These are phyloP conservation scores for Colletotrichum cereale DNA, from an alignment of 2,329 filamentous ascomycete species.

Conservation along the genomic window DNA sequence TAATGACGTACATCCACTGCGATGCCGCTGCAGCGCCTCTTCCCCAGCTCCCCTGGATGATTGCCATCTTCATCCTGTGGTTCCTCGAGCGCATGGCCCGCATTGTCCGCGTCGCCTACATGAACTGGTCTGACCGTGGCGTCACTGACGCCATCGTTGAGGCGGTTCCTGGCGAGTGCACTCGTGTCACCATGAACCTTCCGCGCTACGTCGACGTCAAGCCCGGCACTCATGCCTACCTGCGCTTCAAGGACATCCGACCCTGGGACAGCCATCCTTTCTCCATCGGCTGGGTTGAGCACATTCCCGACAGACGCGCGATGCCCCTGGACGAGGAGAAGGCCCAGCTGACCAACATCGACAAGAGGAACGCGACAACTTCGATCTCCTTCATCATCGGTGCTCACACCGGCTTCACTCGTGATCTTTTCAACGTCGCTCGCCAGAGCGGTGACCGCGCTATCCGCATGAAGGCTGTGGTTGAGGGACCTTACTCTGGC, in stretches of 20 bases:
- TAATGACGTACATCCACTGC: constrained; percentile 84
- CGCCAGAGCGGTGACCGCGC: constrained; percentile 62
- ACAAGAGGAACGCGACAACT: constrained; percentile 60
- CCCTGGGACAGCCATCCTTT: constrained; percentile 84
- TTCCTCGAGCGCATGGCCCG: constrained; percentile 75
- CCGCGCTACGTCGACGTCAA: constrained; percentile 75
- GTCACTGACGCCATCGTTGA: constrained; percentile 76
- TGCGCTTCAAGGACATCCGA: constrained; percentile 76
- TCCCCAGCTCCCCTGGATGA: constrained; percentile 80
- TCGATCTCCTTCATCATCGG: constrained; percentile 86
- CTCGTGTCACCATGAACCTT: constrained; percentile 77
- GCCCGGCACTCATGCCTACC: constrained; percentile 80
- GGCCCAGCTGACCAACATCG: constrained; percentile 51
- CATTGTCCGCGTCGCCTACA: constrained; percentile 72
- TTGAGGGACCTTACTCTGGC: constrained; percentile 91
- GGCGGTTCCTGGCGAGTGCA: constrained; percentile 76
- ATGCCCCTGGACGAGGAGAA: constrained; percentile 52
- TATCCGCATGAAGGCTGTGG: constrained; percentile 76
- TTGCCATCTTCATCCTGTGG: constrained; percentile 84
- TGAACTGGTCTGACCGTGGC: constrained; percentile 71
- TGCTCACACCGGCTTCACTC: constrained; percentile 89
- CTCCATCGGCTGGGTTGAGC: constrained; percentile 80
- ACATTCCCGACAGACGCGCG: constrained; percentile 57
- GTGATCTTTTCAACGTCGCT: constrained; percentile 81
- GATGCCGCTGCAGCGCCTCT: constrained; percentile 73